Evolutionary conservation across 768 basidiomycete genomes (phyloP).

Genomic region (Mycena polygramma): DNA sequence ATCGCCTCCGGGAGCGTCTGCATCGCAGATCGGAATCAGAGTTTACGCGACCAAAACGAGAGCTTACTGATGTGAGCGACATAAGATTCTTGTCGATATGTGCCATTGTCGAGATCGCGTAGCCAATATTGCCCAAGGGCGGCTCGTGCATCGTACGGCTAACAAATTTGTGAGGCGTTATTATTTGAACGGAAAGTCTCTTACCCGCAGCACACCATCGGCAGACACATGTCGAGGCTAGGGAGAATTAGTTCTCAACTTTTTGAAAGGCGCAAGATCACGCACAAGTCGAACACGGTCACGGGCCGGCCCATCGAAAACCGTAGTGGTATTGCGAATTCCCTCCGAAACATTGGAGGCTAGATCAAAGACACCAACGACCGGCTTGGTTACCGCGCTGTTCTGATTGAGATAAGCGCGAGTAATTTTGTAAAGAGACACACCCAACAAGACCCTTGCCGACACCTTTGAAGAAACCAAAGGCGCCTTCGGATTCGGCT

Average conservation of each 20-base stretch:
- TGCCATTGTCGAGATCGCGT: slow-evolving; percentile 92
- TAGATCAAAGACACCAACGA: slow-evolving; percentile 96
- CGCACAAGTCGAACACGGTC: slow-evolving; percentile 87
- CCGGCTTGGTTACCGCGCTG: slow-evolving; percentile 95
- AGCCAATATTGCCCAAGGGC: slow-evolving; percentile 98
- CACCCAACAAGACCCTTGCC: slow-evolving; percentile 97
- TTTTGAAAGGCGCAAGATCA: slow-evolving; percentile 20
- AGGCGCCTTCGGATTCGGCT: slow-evolving; percentile 92
- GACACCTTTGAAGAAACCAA: slow-evolving; percentile 98
- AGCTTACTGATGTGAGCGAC: slow-evolving; percentile 91
- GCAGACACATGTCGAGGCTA: slow-evolving; percentile 88
- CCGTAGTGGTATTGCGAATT: slow-evolving; percentile 98
- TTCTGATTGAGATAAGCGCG: slow-evolving; percentile 1
- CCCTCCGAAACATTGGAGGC: slow-evolving; percentile 96
- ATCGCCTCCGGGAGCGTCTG: slow-evolving; percentile 85
- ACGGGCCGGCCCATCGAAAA: slow-evolving; percentile 92
- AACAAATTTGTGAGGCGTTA: slow-evolving; percentile 14
- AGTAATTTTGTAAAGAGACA: slow-evolving; percentile 26
- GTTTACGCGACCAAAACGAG: neutral
- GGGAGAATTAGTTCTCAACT: slow-evolving; percentile 13
- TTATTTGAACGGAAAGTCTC: slow-evolving; percentile 43
- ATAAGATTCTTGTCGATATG: slow-evolving; percentile 86
- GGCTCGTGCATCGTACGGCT: slow-evolving; percentile 93
- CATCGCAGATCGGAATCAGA: slow-evolving; percentile 19
- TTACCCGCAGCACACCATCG: slow-evolving; percentile 89